Base-by-base conservation (phyloP, 176 grass and related monocot species). In the Areca catechu region DNA sequence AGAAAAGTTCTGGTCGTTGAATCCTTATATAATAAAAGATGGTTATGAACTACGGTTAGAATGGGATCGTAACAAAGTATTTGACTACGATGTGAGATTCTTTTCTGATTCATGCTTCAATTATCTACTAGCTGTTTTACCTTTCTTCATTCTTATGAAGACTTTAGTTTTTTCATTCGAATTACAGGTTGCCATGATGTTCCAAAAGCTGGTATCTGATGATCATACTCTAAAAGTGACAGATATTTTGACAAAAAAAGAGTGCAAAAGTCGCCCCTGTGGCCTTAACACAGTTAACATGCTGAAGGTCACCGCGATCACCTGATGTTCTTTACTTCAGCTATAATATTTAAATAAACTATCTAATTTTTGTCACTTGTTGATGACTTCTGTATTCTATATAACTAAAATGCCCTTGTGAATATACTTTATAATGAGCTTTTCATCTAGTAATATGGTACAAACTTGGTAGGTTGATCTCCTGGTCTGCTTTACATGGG, bases 211-310 rank as follows among this genome's bases (percentile, higher is more conserved):
- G 77, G 86, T 96, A 23, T 16, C 62, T 15, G 77, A 69, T 88
- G 77, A 90, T 77, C 86, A 80, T 30, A 74, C 61, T 59, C 54
- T 96, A 55, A 96, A 85, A 79, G 78, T 96, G 70, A 79, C 65
- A 65, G 83, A 88, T 61, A 67, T 90, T 51, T 96, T 80, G 18
- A 85, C 59, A 25, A 96, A 90, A 74, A 83, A 96, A 79, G 91
- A 96, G 58, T 87, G 49, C 68, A 96, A 96, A 86, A 27, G 71
- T 54, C 86, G 86, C 19, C 92, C 92, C 18, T 81, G 79, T 79
- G 92, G 92, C 51, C 92, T 96, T 71, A 96, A 96, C 68, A 96
- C 92, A 17, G 92, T 96, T 73, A 90, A 88, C 74, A 84, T 96
- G 92, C 83, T 96, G 75, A 96, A 96, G 92, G 92, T 96, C 9